Evolutionary conservation across 108 stramenopile species (phyloP), one percentile per base, ranked within the genome.

Genomic region (Schizochytrium sp.): DNA sequence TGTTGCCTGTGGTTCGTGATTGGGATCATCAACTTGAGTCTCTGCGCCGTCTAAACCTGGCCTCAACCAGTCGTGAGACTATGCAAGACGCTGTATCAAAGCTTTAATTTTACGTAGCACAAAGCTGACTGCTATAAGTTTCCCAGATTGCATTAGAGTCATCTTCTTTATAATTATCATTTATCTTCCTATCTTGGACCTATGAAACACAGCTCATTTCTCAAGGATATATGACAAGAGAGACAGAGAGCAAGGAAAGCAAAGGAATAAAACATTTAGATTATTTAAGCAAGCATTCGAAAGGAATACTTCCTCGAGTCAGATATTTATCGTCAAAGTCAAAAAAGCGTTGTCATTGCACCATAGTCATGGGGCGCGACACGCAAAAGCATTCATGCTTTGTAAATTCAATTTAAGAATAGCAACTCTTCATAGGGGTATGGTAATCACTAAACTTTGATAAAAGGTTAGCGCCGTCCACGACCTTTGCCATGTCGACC

Each of bases 21-120:
- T 83, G 76, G 76, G 10, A 47, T n/a, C 0, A 17, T 42, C 76
- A 83, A 40, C 50, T 83, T 2, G 47, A 47, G 53, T 55, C 76
- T 53, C 38, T 83, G 64, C 64, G 64, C 19, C 64, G 64, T 44
- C 40, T 69, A 44, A 69, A 69, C 64, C 64, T 69, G 12, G 64
- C 64, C 12, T 69, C 64, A 5, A 38, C 64, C 64, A 69, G 28
- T 28, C 28, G 64, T 44, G 64, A 38, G 12, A 0, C 28, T 0
- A 44, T 3, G 64, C 64, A 15, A 0, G 64, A 69, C 64, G 10
- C 64, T 69, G 64, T 69, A 69, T 69, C 64, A 38, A 69, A 69
- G 44, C 64, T 69, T 8, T 69, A 17, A 69, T 38, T 44, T 15
- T 44, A 7, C 64, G 64, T 17, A 58, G 57, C 17, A 58, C 10